Evolutionary conservation across 495 filamentous ascomycete species (phyloP), one percentile per base, ranked within the genome.

Genomic region (Trichoderma erinaceum): DNA sequence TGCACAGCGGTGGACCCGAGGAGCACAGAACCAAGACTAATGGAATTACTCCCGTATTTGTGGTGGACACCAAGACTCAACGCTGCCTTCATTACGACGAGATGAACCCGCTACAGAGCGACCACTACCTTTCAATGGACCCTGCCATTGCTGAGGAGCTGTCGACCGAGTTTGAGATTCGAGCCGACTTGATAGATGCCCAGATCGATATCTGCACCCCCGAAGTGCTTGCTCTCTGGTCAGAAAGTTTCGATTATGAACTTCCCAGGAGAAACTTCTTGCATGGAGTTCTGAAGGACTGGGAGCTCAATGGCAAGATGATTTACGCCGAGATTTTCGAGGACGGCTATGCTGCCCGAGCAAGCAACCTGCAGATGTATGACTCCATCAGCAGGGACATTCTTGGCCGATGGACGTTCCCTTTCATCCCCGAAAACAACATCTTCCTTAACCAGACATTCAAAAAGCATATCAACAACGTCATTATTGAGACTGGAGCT

Each of bases 181-280:
- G 94, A 5, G 84, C 89, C 63, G 95, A 99, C 72, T 80, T 99
- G 65, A 90, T 97, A 67, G 96, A 99, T 78, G 95, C 92, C 73
- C 91, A 89, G 67, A 94, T 99, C 75, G 95, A 99, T 74, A 98
- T 99, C 70, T 99, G 96, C 77, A 97, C 96, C 0, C 92, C 93
- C 0, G 95, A 98, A 72, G 92, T 97, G 23, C 83, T 98, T 58
- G 92, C 93, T 38, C 79, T 97, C 68, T 99, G 95, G 92, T 93
- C 92, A 8, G 95, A 99, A 74, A 96, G 92, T 74, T 99, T 99
- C 76, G 95, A 99, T 78, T 97, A 95, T 78, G 90, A 97, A 73
- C 82, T 90, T 4, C 90, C 95, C 10, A 86, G 95, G 67, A 88
- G 88, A 70, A 92, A 96, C 72, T 98, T 96, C 72, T 76, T 99